Evolutionary conservation across 1,284 basidiomycete genomes (phyloP), one percentile per base, ranked within the genome.

Genomic region (Athelia psychrophila): DNA sequence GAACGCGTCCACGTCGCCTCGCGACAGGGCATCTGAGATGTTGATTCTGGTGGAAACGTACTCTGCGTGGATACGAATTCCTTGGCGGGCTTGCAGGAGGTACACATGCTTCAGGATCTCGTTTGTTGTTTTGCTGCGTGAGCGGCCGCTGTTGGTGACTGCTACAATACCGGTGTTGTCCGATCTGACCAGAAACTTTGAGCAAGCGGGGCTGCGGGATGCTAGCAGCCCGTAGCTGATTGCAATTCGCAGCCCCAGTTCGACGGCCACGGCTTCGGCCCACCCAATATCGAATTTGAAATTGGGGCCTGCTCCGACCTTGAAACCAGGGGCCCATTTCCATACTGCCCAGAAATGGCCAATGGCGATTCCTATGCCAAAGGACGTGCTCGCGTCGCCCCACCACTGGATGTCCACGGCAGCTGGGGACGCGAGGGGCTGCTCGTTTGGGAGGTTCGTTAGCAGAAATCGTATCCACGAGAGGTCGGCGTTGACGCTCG

Each of bases 351-450:
- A 74, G 33, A 56, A 53, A 0, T 30, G 35, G 2, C 62, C 58
- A 2, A 76, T 50, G 0, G 68, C 60, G 1, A 75, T 53, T 0
- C 73, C 73, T 12, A 75, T 65, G 0, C 74, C 72, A 50, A 68
- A 74, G 0, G 67, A 71, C 0, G 69, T 63, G 57, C 69, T 72
- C 0, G 72, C 69, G 54, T 74, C 69, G 5, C 66, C 71, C 69
- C 68, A 75, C 66, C 68, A 72, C 16, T 54, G 53, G 1, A 70
- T 18, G 56, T 72, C 65, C 3, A 54, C 12, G 2, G 64, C 59
- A 0, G 51, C 52, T 2, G 57, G 35, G 3, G 33, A 18, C 0
- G 45, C 2, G 1, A 67, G 49, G 0, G 66, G 67, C 2, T 64
- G 51, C 63, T 64, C 0, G 66, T 67, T 0, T 60, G 47, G 0